These are phyloP conservation scores for Sungouiella blattae DNA, from an alignment of 805 yeast genomes.

Conservation along the genomic window DNA sequence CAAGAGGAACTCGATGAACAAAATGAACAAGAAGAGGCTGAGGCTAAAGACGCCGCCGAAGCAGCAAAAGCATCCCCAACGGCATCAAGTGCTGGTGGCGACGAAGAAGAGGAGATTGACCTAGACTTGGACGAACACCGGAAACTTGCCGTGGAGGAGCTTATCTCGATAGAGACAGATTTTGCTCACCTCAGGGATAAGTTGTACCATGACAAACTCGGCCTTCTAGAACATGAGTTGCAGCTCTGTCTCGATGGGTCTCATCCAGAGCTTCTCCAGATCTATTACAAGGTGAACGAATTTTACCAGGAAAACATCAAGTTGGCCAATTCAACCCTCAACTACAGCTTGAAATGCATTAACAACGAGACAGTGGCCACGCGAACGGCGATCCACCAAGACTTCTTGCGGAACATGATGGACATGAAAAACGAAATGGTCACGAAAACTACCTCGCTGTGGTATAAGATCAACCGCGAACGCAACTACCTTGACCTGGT, in stretches of 20 bases:
- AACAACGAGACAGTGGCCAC: constrained; percentile 77
- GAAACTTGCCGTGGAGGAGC: constrained; percentile 62
- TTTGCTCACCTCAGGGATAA: constrained; percentile 85
- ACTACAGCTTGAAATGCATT: constrained; percentile 71
- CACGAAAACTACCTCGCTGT: constrained; percentile 69
- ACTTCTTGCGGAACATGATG: constrained; percentile 62
- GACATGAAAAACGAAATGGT: constrained; percentile 67
- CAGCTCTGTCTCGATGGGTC: constrained; percentile 84
- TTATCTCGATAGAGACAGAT: constrained; percentile 77
- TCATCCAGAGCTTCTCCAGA: constrained; percentile 83
- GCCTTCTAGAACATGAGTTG: constrained; percentile 74
- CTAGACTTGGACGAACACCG: constrained; percentile 40
- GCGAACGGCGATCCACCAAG: constrained; percentile 80
- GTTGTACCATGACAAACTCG: constrained; percentile 78
- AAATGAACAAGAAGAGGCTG: constrained; percentile 3
- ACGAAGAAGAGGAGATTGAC: constrained; percentile 3
- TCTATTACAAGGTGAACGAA: constrained; percentile 66
- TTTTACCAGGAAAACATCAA: constrained; percentile 68
- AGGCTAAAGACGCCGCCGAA: constrained; percentile 4
- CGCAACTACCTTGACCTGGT: constrained; percentile 74
- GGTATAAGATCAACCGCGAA: constrained; percentile 92
- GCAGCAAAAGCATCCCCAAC: not conserved
- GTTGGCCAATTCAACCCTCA: constrained; percentile 37
- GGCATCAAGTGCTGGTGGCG: not conserved
- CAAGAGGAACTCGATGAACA: constrained; percentile 2